These are phyloP conservation scores for Globisporangium irregulare DNA, from an alignment of 352 stramenopile species.

Conservation along the genomic window DNA sequence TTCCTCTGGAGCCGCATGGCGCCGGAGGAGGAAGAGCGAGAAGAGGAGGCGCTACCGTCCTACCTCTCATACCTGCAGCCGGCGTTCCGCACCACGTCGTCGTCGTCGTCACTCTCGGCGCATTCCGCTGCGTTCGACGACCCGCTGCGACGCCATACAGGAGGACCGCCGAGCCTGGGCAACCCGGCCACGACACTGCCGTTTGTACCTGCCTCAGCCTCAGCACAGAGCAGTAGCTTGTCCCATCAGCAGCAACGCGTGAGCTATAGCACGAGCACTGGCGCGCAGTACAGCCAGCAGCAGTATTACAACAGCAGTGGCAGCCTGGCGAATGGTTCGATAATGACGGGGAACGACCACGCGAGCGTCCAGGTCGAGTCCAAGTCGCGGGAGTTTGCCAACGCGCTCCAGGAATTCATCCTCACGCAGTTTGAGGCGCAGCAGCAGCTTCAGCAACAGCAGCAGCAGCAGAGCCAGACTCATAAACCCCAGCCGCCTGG, in stretches of 20 bases:
- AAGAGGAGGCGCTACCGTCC: constrained; percentile 67
- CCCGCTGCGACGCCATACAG: constrained; percentile 10
- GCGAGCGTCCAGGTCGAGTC: constrained; percentile 30
- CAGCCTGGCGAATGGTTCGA: constrained; percentile 4
- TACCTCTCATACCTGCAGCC: constrained; percentile 70
- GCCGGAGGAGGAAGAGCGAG: constrained; percentile 61
- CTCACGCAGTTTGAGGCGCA: constrained; percentile 34
- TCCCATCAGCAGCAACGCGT: constrained; percentile 1
- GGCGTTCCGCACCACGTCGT: constrained; percentile 33
- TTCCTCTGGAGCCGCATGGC: constrained; percentile 66
- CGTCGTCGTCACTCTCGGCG: background rate
- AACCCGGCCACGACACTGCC: constrained; percentile 6
- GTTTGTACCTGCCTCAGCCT: constrained; percentile 10
- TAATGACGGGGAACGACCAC: background rate
- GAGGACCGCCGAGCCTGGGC: constrained; percentile 14
- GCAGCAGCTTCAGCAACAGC: constrained; percentile 12
- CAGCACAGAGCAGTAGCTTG: constrained; percentile 3
- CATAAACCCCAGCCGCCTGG: constrained; percentile 14
- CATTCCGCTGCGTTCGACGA: constrained; percentile 11
- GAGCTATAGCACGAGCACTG: background rate
- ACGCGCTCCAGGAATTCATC: constrained; percentile 58
- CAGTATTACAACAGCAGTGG: constrained; percentile 15
- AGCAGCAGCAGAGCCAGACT: constrained; percentile 9
- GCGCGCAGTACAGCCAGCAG: constrained; percentile 2
- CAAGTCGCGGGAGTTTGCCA: constrained; percentile 57